phyloP scores from a whole-genome alignment of 164 flowering plant species.

The Chloranthus sessilifolius region DNA sequence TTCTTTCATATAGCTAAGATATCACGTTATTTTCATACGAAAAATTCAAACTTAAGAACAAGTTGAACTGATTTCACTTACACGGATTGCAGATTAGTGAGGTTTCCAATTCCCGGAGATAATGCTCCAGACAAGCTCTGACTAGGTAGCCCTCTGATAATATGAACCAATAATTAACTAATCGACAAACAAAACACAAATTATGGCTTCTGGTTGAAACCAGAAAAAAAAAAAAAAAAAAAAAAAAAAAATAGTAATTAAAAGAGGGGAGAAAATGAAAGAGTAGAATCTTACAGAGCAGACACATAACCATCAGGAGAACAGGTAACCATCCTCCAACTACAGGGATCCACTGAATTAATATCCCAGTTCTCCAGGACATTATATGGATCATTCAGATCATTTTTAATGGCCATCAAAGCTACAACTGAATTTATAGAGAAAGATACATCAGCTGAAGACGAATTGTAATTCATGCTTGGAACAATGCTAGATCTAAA shows the following conservation, averaged over 20 bases:
- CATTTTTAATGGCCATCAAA: slow-evolving; percentile 62
- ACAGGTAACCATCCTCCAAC: slow-evolving; percentile 98
- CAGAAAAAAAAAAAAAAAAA: background rate
- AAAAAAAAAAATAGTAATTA: background rate
- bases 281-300: slow-evolving; percentile 53
- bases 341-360: slow-evolving; percentile 95
- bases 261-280: background rate
- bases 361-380: slow-evolving; percentile 92
- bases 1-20: no score
- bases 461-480: background rate
- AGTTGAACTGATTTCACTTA: slow-evolving; percentile 32
- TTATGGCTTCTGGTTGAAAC: slow-evolving; percentile 3
- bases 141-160: slow-evolving; percentile 79
- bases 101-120: slow-evolving; percentile 77
- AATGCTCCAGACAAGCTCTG: slow-evolving; percentile 77
- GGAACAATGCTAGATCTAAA: no score
- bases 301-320: slow-evolving; percentile 74
- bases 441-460: background rate
- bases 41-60: background rate
- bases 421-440: slow-evolving; percentile 94
- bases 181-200: background rate
- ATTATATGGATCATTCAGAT: slow-evolving; percentile 69
- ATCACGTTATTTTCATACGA: no score
- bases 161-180: background rate
- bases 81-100: slow-evolving; percentile 77